phyloP scores from a whole-genome alignment of 805 yeast genomes.

The Starmerella kuoi region DNA sequence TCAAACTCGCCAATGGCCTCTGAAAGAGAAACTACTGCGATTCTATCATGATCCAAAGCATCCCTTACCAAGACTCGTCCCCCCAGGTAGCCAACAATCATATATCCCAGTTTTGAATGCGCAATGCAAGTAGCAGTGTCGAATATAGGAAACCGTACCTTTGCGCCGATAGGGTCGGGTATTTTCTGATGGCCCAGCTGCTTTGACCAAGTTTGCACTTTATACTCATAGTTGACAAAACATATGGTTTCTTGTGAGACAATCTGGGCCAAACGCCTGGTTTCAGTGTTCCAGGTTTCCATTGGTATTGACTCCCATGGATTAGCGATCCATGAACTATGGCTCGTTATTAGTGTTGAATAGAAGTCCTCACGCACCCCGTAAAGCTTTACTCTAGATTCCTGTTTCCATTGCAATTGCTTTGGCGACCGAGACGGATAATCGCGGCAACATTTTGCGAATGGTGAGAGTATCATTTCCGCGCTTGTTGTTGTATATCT shows the following conservation, averaged over 20 bases:
- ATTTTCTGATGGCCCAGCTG: not conserved
- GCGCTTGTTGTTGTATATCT: too few relatives aligned
- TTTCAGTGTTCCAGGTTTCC: not conserved
- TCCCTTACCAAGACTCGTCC: not conserved
- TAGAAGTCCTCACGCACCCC: slow-evolving; percentile 12
- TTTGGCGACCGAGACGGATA: too few relatives aligned
- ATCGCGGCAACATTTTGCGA: too few relatives aligned
- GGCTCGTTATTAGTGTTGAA: slow-evolving; percentile 4
- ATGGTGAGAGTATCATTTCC: too few relatives aligned
- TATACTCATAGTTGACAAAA: not conserved
- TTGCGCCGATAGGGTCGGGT: not conserved
- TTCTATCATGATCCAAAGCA: not conserved
- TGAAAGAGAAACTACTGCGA: not conserved
- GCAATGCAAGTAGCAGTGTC: not conserved
- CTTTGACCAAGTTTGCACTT: not conserved
- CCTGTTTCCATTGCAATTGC: slow-evolving; percentile 1
- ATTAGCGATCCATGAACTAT: slow-evolving; percentile 5
- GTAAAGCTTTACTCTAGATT: not conserved
- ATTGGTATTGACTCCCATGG: not conserved
- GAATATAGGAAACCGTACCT: not conserved
- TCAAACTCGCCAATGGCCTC: too few relatives aligned
- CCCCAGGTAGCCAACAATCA: not conserved
- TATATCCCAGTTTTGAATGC: not conserved
- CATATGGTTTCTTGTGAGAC: not conserved
- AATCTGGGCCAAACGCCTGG: not conserved